These are phyloP conservation scores for Tetracladium setigerum DNA, from an alignment of 495 filamentous ascomycete genomes.

Conservation along the genomic window DNA sequence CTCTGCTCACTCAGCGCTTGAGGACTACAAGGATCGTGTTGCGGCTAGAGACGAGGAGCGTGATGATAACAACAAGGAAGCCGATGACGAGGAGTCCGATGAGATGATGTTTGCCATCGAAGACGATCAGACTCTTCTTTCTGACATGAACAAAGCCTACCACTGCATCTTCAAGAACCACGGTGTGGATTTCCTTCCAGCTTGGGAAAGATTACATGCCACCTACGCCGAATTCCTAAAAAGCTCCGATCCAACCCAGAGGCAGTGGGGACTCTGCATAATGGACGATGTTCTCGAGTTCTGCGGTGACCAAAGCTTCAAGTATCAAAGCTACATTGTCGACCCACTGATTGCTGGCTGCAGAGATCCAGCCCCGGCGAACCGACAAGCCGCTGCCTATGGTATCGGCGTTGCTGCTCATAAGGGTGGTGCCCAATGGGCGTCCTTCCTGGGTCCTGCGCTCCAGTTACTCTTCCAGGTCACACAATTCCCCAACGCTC, in stretches of 20 bases:
- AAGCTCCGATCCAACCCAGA: constrained; percentile 79
- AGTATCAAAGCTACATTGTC: constrained; percentile 76
- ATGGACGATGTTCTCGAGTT: constrained; percentile 98
- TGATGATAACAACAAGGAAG: constrained; percentile 61
- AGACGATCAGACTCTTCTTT: constrained; percentile 92
- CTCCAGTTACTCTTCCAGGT: constrained; percentile 78
- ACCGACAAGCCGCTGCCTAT: constrained; percentile 93
- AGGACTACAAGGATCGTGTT: constrained; percentile 87
- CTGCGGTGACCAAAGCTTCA: constrained; percentile 76
- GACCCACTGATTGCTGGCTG: constrained; percentile 78
- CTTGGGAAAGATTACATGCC: constrained; percentile 75
- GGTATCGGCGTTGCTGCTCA: constrained; percentile 94
- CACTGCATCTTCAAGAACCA: constrained; percentile 98
- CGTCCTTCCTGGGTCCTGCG: constrained; percentile 70
- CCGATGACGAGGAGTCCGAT: constrained; percentile 75
- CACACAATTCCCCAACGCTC: constrained; percentile 68
- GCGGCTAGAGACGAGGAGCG: constrained; percentile 69
- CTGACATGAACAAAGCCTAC: constrained; percentile 99
- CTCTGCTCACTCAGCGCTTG: constrained; percentile 70
- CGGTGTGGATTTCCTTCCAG: constrained; percentile 69
- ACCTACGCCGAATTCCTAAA: constrained; percentile 84
- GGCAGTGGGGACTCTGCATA: constrained; percentile 98
- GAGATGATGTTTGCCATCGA: constrained; percentile 86
- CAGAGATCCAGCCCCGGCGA: constrained; percentile 76
- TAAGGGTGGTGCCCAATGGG: constrained; percentile 78